These are phyloP conservation scores for Metschnikowia peoriensis DNA, from an alignment of 805 yeast genomes.

Conservation along the genomic window DNA sequence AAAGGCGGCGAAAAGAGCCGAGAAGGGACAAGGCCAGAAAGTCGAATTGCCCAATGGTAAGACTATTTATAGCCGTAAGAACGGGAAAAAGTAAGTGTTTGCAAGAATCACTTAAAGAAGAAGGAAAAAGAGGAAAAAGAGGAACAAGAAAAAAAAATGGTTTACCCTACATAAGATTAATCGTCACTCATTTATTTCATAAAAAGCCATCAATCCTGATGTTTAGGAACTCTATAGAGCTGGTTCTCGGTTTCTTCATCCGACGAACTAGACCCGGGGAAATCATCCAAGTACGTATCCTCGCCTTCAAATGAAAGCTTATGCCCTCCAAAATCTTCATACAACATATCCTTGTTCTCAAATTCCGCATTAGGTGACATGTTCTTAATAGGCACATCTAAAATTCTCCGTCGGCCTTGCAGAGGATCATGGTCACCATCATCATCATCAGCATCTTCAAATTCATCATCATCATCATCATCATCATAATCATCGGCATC, in stretches of 20 bases:
- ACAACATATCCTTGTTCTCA: slow-evolving; percentile 19
- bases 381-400: slow-evolving; percentile 25
- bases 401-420: slow-evolving; percentile 10
- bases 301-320: slow-evolving; percentile 18
- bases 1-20: slow-evolving; percentile 38
- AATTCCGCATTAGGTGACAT: slow-evolving; percentile 31
- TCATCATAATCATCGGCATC: slow-evolving; percentile 23
- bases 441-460: slow-evolving; percentile 8
- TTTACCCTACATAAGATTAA: neutral
- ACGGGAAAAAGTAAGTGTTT: slow-evolving; percentile 7
- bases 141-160: neutral
- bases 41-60: slow-evolving; percentile 61
- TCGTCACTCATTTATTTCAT: slow-evolving; percentile 7
- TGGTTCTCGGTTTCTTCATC: slow-evolving; percentile 36
- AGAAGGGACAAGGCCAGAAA: slow-evolving; percentile 39
- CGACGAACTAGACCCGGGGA: slow-evolving; percentile 46
- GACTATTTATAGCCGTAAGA: slow-evolving; percentile 37
- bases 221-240: slow-evolving; percentile 43
- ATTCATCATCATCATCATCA: slow-evolving; percentile 17
- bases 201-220: slow-evolving; percentile 21
- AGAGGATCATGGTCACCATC: neutral
- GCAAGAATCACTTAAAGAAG: neutral
- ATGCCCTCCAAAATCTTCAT: slow-evolving; percentile 28
- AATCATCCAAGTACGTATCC: slow-evolving; percentile 33
- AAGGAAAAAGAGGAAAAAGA: neutral